Conservation (phyloP, 805 yeast genomes). For the Candida chauliodis region DNA sequence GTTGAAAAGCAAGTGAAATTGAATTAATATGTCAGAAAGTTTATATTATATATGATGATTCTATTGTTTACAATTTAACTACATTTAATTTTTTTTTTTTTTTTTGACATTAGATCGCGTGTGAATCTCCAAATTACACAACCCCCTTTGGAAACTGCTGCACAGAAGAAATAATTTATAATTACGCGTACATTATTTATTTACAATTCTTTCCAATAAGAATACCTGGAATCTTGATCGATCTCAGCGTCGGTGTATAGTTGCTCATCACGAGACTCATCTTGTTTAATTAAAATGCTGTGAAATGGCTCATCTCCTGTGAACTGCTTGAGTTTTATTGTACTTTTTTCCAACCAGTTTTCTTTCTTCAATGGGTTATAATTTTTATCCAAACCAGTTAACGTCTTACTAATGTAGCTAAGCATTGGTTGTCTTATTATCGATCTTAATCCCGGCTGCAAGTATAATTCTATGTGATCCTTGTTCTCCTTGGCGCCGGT, state of each 20-base stretch:
- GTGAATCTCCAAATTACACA: no score
- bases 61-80: not conserved
- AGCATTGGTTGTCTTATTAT: constrained; percentile 53
- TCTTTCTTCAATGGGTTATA: constrained; percentile 21
- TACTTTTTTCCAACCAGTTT: constrained; percentile 17
- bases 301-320: constrained; percentile 14
- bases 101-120: no score
- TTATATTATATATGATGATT: no score
- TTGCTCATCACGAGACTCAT: not conserved
- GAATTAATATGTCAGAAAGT: no score
- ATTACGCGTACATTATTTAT: constrained; percentile 1
- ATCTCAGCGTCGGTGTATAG: constrained; percentile 9
- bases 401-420: constrained; percentile 33
- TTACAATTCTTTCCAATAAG: constrained; percentile 11
- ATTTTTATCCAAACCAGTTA: constrained; percentile 26
- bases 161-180: no score
- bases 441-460: constrained; percentile 54
- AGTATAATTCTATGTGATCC: constrained; percentile 37
- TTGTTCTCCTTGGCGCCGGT: constrained; percentile 42
- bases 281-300: constrained; percentile 14
- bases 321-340: constrained; percentile 16
- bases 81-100: no score
- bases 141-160: not conserved
- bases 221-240: constrained; percentile 12
- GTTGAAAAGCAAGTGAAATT: not conserved